Evolutionary conservation across 2,329 filamentous ascomycete species (phyloP).

Genomic region (Xylariaceae sp.): DNA sequence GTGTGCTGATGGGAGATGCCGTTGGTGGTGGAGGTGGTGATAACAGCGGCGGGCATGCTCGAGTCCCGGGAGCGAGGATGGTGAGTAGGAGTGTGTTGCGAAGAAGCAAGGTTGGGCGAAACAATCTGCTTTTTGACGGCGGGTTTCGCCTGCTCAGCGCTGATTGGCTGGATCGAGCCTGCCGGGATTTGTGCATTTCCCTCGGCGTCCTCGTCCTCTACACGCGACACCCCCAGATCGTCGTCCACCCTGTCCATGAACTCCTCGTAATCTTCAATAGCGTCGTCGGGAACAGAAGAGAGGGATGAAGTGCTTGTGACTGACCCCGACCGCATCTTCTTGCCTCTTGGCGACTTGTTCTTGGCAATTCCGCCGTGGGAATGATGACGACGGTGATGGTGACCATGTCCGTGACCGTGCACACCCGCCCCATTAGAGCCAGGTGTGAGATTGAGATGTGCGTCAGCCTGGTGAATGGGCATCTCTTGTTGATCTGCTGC

Average conservation of each 20-base stretch:
- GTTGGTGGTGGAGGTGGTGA: constrained; percentile 33
- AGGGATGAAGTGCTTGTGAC: constrained; percentile 42
- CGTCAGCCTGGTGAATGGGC: constrained; percentile 2
- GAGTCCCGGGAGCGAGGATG: constrained; percentile 34
- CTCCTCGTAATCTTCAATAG: constrained; percentile 38
- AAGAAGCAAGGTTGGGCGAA: constrained; percentile 39
- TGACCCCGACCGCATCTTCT: constrained; percentile 37
- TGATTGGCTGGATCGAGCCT: constrained; percentile 42
- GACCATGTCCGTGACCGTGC: constrained; percentile 15
- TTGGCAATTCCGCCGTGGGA: constrained; percentile 22
- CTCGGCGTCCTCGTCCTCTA: constrained; percentile 36
- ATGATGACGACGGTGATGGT: constrained; percentile 16
- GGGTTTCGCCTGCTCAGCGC: constrained; percentile 40
- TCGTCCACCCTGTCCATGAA: constrained; percentile 41
- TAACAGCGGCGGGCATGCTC: constrained; percentile 41
- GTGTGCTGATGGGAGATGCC: constrained; percentile 21
- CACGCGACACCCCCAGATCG: constrained; percentile 37
- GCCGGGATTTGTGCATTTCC: constrained; percentile 42
- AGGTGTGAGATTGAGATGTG: not conserved
- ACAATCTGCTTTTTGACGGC: constrained; percentile 44
- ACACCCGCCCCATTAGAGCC: constrained; percentile 8
- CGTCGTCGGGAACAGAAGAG: constrained; percentile 42
- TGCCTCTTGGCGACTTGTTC: constrained; percentile 29
- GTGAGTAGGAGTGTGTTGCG: constrained; percentile 36
- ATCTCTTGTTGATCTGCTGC: constrained; percentile 6